Evolutionary conservation across 1,284 basidiomycete genomes (phyloP).

Genomic region (Neotropicomus parvogracilis): DNA sequence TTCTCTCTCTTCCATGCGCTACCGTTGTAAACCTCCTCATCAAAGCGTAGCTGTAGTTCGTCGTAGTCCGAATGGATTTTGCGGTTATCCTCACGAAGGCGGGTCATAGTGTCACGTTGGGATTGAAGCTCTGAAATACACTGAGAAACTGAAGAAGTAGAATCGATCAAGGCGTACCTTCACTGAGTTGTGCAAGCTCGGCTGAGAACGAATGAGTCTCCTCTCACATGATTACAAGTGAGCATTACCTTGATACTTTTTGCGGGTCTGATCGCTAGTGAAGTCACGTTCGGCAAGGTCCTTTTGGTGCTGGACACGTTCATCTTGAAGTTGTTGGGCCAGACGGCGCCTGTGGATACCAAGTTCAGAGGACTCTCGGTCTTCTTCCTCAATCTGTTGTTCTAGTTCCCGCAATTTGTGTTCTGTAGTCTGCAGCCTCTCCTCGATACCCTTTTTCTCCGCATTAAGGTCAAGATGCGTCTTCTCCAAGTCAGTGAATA

Average conservation of each 20-base stretch:
- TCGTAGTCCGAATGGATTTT: conserved; percentile 75
- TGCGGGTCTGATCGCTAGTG: conserved; percentile 71
- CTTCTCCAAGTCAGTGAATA: conserved; percentile 63
- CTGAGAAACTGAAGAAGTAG: conserved; percentile 7
- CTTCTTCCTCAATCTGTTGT: conserved; percentile 63
- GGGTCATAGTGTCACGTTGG: conserved; percentile 70
- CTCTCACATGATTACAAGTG: not conserved
- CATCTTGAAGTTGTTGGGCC: conserved; percentile 71
- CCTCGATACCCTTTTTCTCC: conserved; percentile 54
- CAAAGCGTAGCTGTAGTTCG: conserved; percentile 69
- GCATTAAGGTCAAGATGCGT: conserved; percentile 48
- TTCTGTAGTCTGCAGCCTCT: conserved; percentile 51
- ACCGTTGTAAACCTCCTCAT: conserved; percentile 75
- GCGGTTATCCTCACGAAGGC: conserved; percentile 75
- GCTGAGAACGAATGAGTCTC: conserved; percentile 38
- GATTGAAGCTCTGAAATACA: conserved; percentile 59
- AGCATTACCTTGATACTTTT: conserved; percentile 73
- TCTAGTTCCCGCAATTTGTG: conserved; percentile 60
- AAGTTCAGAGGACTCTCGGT: conserved; percentile 64
- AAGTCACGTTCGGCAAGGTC: conserved; percentile 77
- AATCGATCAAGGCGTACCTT: conserved; percentile 46
- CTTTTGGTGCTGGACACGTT: conserved; percentile 71
- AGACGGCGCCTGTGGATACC: conserved; percentile 61
- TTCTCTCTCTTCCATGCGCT: conserved; percentile 84
- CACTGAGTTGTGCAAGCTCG: conserved; percentile 72